Conservation (phyloP, 306 rosid species). For the Acacia melanoxylon region DNA sequence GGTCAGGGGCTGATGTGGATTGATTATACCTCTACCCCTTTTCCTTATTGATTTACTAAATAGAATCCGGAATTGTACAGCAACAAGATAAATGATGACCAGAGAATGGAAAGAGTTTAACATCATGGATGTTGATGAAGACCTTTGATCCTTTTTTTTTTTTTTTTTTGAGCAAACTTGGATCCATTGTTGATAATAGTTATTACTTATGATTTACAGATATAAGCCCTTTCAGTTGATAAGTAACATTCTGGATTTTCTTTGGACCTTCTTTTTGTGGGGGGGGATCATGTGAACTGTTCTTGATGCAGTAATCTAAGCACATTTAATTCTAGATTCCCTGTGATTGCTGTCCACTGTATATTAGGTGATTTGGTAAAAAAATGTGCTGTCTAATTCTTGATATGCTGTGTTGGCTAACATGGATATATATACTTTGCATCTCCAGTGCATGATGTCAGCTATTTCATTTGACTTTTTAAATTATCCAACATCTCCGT, state of each 20-base stretch:
- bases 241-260: neutral
- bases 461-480: conserved; percentile 3
- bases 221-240: neutral
- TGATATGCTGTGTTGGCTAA: neutral
- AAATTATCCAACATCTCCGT: conserved; percentile 8
- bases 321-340: neutral
- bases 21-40: conserved; percentile 19
- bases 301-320: neutral
- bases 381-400: neutral
- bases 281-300: neutral
- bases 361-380: neutral
- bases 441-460: neutral
- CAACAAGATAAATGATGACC: neutral
- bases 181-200: neutral
- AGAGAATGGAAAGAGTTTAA: neutral
- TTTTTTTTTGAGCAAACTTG: neutral
- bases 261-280: neutral
- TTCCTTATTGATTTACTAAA: neutral
- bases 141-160: neutral
- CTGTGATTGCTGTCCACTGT: neutral
- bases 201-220: neutral
- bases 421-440: neutral
- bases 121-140: neutral
- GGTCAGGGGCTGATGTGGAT: conserved; percentile 16
- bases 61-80: conserved; percentile 5